Evolutionary conservation across 2,329 filamentous ascomycete genomes (phyloP).

Genomic region (Simplicillium sp.): DNA sequence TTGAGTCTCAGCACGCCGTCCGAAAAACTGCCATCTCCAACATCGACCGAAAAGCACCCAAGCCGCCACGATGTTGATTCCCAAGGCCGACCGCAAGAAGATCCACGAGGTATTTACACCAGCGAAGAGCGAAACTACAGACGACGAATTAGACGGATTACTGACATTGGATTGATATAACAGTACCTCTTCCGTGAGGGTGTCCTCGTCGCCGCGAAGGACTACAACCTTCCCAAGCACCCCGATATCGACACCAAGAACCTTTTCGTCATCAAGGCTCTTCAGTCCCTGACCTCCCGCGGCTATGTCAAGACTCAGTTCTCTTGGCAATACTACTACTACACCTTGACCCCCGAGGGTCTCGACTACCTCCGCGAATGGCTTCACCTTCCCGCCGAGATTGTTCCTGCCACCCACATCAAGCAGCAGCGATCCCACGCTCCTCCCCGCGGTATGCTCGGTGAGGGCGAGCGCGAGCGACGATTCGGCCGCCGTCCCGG

Average conservation of each 20-base stretch:
- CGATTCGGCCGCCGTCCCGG: slow-evolving; percentile 53
- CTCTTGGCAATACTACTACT: slow-evolving; percentile 99
- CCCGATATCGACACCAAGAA: slow-evolving; percentile 99
- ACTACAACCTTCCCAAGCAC: slow-evolving; percentile 98
- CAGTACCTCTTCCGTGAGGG: slow-evolving; percentile 94
- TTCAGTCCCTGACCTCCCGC: slow-evolving; percentile 95
- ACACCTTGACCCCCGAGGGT: slow-evolving; percentile 98
- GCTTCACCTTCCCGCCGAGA: slow-evolving; percentile 99
- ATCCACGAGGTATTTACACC: slow-evolving; percentile 67
- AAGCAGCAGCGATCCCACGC: slow-evolving; percentile 99
- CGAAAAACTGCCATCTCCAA: slow-evolving; percentile 33
- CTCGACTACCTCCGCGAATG: slow-evolving; percentile 99
- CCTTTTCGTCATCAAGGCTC: slow-evolving; percentile 98
- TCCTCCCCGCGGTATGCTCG: slow-evolving; percentile 97
- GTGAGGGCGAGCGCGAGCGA: slow-evolving; percentile 72
- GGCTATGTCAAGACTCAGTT: slow-evolving; percentile 99
- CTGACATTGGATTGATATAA: slow-evolving; percentile 3
- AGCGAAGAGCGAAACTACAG: slow-evolving; percentile 1
- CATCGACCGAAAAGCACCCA: slow-evolving; percentile 37
- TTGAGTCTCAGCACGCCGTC: slow-evolving; percentile 26
- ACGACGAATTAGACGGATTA: slow-evolving; percentile 8
- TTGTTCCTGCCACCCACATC: slow-evolving; percentile 99
- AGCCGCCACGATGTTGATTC: slow-evolving; percentile 83
- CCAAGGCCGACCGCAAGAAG: slow-evolving; percentile 99
- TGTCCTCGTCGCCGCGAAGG: slow-evolving; percentile 96